Evolutionary conservation across 768 basidiomycete genomes (phyloP).

Genomic region (Coprinopsis sp.): DNA sequence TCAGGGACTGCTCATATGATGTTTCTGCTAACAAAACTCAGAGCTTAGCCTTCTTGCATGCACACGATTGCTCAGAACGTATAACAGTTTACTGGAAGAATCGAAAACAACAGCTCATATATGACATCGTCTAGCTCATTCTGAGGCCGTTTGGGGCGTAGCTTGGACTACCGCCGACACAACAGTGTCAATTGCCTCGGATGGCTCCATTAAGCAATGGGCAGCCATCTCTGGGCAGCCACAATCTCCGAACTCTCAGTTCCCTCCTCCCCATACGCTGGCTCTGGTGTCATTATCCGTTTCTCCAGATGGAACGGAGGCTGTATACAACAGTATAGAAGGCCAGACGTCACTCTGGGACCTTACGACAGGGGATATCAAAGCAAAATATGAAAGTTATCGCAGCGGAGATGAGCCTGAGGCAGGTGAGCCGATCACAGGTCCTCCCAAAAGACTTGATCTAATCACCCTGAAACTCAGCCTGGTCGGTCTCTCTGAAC

Average conservation of each 20-base stretch:
- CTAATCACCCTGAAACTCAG: constrained; percentile 32
- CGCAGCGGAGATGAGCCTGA: constrained; percentile 56
- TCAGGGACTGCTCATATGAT: neutral
- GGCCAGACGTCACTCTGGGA: constrained; percentile 79
- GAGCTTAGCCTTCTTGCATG: constrained; percentile 74
- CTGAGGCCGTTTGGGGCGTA: constrained; percentile 75
- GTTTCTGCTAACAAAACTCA: constrained; percentile 17
- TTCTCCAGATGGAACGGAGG: constrained; percentile 57
- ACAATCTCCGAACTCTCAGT: constrained; percentile 40
- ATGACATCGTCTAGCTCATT: constrained; percentile 59
- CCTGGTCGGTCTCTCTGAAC: constrained; percentile 82
- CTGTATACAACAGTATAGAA: constrained; percentile 79
- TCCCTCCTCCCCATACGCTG: constrained; percentile 73
- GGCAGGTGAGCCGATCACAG: constrained; percentile 47
- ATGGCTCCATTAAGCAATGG: constrained; percentile 75
- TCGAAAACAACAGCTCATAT: constrained; percentile 25
- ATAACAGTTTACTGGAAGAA: constrained; percentile 30
- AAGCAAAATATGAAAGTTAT: constrained; percentile 73
- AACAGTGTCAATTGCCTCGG: constrained; percentile 69
- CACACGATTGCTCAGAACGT: constrained; percentile 77
- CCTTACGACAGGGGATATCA: constrained; percentile 52
- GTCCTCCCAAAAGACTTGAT: constrained; percentile 8
- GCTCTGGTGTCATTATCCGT: constrained; percentile 80
- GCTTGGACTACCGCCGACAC: constrained; percentile 65
- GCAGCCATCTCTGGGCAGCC: constrained; percentile 62